Evolutionary conservation across 2,329 filamentous ascomycete species (phyloP), one percentile per base, ranked within the genome.

Genomic region (Thermothelomyces thermophilus): DNA sequence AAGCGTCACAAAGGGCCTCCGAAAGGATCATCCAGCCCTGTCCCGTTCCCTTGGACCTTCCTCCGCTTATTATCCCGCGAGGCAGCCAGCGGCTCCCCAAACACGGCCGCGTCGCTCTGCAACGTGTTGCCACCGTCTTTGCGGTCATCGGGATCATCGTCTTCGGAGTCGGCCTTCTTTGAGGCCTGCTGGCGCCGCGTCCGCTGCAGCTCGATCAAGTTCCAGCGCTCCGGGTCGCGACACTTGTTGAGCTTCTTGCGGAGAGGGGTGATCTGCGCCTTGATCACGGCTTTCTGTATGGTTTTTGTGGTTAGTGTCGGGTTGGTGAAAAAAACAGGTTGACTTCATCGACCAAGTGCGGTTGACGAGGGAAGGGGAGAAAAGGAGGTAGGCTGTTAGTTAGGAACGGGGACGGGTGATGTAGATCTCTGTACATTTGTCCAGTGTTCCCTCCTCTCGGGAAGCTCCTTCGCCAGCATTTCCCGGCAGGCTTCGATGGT

Each of bases 171-270:
- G 33, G 69, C 69, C 46, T 68, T 69, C 39, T 70, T 67, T 37
- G 62, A 53, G 1, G 68, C 68, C 52, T 75, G 70, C 59, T 82
- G 77, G 41, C 80, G 80, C 59, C 83, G 76, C 17, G 80, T 79
- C 55, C 77, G 76, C 60, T 87, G 83, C 44, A 86, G 68, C 41
- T 81, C 82, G 16, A 89, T 82, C 3, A 90, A 67, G 64, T 90
- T 84, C 37, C 77, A 80, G 49, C 86, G 80, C 58, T 87, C 83
- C 0, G 86, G 86, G 60, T 91, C 86, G 50, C 83, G 74, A 58
- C 86, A 90, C 58, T 76, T 79, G 53, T 79, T 80, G n/a, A 90
- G 71, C 63, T 88, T 90, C 36, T 78, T 79, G 57, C 82, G 73
- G 20, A 76, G 67, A 45, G 71, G 57, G 65, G 67, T 50, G 64